These are phyloP conservation scores for Escovopsis weberi DNA, from an alignment of 2,329 filamentous ascomycete genomes.

Conservation along the genomic window DNA sequence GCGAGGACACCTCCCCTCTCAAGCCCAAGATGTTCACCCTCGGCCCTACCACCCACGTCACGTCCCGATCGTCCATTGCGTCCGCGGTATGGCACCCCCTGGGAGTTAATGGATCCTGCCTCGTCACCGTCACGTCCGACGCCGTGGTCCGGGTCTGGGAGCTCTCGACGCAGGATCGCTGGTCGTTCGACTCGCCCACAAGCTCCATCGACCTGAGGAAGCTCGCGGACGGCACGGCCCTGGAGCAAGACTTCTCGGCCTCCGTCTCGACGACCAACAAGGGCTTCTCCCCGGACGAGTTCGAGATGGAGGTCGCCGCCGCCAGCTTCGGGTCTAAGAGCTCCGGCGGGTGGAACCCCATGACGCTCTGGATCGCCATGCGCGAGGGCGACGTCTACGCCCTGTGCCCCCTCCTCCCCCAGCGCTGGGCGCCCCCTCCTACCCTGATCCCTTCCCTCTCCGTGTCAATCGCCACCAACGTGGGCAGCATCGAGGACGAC, in stretches of 20 bases:
- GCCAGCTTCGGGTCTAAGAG: constrained; percentile 59
- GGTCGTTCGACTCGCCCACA: constrained; percentile 73
- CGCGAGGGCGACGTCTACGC: constrained; percentile 85
- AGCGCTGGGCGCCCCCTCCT: constrained; percentile 66
- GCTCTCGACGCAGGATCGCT: constrained; percentile 66
- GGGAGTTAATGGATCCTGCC: constrained; percentile 62
- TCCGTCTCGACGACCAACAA: constrained; percentile 60
- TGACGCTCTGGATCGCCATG: constrained; percentile 98
- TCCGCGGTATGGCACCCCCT: constrained; percentile 88
- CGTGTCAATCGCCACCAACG: constrained; percentile 65
- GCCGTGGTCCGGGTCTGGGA: constrained; percentile 87
- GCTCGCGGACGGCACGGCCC: constrained; percentile 66
- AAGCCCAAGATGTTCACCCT: constrained; percentile 79
- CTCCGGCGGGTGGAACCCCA: constrained; percentile 79
- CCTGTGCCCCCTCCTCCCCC: constrained; percentile 76
- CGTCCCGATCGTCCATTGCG: constrained; percentile 65
- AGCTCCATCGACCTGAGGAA: constrained; percentile 81
- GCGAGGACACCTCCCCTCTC: constrained; percentile 51
- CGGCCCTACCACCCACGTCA: constrained; percentile 84
- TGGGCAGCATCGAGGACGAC: constrained; percentile 48
- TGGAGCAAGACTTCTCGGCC: constrained; percentile 72
- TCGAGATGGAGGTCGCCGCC: constrained; percentile 88
- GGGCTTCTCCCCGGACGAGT: constrained; percentile 73
- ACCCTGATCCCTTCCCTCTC: constrained; percentile 71
- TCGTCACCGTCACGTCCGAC: constrained; percentile 81